Conservation (phyloP, 495 filamentous ascomycete genomes). For the Xanthoparmelia taractica region DNA sequence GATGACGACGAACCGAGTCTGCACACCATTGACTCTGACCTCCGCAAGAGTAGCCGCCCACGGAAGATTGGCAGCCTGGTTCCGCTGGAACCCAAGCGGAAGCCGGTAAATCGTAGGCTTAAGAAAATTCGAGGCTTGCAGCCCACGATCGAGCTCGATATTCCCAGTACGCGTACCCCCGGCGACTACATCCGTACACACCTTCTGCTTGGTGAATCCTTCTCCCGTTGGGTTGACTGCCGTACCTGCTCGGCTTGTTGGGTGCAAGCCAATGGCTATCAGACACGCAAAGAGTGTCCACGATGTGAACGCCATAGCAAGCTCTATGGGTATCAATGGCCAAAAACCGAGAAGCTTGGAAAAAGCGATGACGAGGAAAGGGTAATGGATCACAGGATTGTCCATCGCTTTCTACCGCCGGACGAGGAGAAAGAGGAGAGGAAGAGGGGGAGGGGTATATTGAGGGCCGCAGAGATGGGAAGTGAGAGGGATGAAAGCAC, state of each 20-base stretch:
- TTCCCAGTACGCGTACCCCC: slow-evolving; percentile 46
- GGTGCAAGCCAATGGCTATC: slow-evolving; percentile 79
- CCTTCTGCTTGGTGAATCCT: slow-evolving; percentile 60
- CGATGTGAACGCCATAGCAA: slow-evolving; percentile 94
- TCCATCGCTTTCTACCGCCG: slow-evolving; percentile 61
- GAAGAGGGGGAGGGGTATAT: slow-evolving; percentile 40
- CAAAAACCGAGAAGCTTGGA: slow-evolving; percentile 77
- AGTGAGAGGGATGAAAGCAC: slow-evolving; percentile 16
- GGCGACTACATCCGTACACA: slow-evolving; percentile 75
- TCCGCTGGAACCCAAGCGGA: slow-evolving; percentile 1
- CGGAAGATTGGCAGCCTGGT: slow-evolving; percentile 13
- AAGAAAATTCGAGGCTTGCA: slow-evolving; percentile 32
- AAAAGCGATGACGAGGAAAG: slow-evolving; percentile 67
- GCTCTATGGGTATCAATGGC: slow-evolving; percentile 91
- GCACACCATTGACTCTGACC: background rate
- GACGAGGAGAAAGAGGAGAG: slow-evolving; percentile 57
- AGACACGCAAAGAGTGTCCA: slow-evolving; percentile 73
- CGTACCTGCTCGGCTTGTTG: slow-evolving; percentile 73
- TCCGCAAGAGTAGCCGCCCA: slow-evolving; percentile 8
- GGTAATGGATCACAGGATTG: slow-evolving; percentile 61
- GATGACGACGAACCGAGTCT: slow-evolving; percentile 14
- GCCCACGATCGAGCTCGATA: slow-evolving; percentile 39
- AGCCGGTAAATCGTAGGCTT: background rate
- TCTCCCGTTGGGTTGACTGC: slow-evolving; percentile 79
- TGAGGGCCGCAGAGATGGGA: slow-evolving; percentile 21